A percentile compares a stretch with the other conserved stretches of the same genome.
Evolutionary conservation across 1,139 yeast species (phyloP).

Genomic region (Candida glucosophila): DNA sequence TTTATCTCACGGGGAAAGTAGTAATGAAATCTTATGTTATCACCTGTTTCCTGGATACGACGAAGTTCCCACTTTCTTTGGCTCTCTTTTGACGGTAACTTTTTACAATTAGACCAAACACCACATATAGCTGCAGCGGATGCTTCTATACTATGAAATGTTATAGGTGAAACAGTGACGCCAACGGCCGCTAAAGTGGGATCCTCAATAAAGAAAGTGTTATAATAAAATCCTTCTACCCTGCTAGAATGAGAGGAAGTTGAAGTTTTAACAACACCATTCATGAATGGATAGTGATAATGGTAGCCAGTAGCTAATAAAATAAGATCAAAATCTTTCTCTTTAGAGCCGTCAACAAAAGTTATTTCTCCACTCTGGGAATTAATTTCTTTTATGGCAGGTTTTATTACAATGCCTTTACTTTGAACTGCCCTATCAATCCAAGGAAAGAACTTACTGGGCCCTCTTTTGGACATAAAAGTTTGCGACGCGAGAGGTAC

Average conservation of each 20-base stretch:
- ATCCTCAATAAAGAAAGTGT: conserved; percentile 27
- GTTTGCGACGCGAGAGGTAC: conserved; percentile 21
- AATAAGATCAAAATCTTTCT: conserved; percentile 21
- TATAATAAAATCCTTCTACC: conserved; percentile 22
- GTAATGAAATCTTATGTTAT: conserved; percentile 16
- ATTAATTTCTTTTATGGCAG: conserved; percentile 13
- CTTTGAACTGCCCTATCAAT: conserved; percentile 17
- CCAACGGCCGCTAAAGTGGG: conserved; percentile 33
- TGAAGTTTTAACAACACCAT: conserved; percentile 8
- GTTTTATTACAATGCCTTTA: conserved; percentile 14
- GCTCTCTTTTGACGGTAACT: conserved; percentile 18
- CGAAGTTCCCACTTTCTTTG: conserved; percentile 22
- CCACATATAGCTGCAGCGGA: conserved; percentile 30
- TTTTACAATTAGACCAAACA: conserved; percentile 20
- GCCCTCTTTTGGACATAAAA: conserved; percentile 15
- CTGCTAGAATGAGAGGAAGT: conserved; percentile 12
- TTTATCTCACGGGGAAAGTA: conserved; percentile 15
- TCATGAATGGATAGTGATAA: conserved; percentile 32
- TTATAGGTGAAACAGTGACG: conserved; percentile 11
- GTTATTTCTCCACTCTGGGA: conserved; percentile 13
- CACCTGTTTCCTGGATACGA: conserved; percentile 17
- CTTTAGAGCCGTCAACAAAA: conserved; percentile 20
- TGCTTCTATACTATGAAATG: conserved; percentile 24
- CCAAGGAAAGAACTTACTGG: conserved; percentile 7
- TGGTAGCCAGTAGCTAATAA: conserved; percentile 39